Evolutionary conservation across 2,329 filamentous ascomycete species (phyloP).

Genomic region (Achaetomium macrosporum): DNA sequence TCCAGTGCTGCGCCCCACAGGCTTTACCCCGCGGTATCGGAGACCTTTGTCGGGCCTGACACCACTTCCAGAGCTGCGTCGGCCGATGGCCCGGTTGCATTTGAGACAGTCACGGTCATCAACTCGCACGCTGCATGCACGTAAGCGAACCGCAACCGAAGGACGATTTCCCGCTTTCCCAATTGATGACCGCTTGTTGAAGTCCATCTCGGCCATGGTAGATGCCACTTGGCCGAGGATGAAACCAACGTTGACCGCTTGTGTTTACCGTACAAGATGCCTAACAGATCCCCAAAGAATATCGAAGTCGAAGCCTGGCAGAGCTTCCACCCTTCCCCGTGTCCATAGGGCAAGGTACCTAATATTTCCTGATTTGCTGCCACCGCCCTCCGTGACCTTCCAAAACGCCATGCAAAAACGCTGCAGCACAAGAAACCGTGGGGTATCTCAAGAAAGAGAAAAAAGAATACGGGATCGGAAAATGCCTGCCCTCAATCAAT

Average conservation of each 20-base stretch:
- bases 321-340: neutral
- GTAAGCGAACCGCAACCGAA: too few relatives aligned
- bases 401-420: neutral
- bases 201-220: too few relatives aligned
- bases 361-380: neutral
- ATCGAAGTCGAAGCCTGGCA: too few relatives aligned
- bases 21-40: conserved; percentile 16
- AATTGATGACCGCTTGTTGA: too few relatives aligned
- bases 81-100: conserved; percentile 1
- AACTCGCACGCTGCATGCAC: too few relatives aligned
- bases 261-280: too few relatives aligned
- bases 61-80: neutral
- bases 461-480: conserved; percentile 1
- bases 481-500: conserved; percentile 17
- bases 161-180: too few relatives aligned
- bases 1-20: neutral
- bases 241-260: too few relatives aligned
- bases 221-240: too few relatives aligned
- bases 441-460: conserved; percentile 16
- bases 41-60: conserved; percentile 4
- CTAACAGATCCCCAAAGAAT: too few relatives aligned
- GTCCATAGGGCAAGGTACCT: neutral
- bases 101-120: too few relatives aligned
- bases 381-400: neutral
- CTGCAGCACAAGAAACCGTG: neutral